Percentiles rank a stretch among this genome's conserved stretches.
Evolutionary conservation across 2,329 filamentous ascomycete species (phyloP).

Genomic region (Trichoderma lentiforme): DNA sequence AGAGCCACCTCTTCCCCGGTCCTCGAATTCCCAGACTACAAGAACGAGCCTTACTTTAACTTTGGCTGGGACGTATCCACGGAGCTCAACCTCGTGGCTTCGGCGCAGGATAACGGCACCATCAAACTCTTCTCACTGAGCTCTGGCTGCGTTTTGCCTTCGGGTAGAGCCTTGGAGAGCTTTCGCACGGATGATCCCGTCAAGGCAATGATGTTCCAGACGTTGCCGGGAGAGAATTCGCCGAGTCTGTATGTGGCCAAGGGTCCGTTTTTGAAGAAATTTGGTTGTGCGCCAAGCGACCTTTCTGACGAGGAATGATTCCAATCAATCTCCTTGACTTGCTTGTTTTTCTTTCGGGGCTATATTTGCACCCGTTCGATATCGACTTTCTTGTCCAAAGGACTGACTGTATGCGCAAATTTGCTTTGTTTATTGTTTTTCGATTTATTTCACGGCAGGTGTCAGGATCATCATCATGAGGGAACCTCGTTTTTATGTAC

Average conservation of each 20-base stretch:
- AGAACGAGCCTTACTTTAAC: constrained; percentile 46
- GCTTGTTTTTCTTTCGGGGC: too few relatives aligned
- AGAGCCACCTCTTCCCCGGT: constrained; percentile 35
- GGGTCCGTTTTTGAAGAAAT: constrained; percentile 39
- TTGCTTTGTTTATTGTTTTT: not conserved
- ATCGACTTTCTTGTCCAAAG: not conserved
- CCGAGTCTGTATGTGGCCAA: constrained; percentile 48
- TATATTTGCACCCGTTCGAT: not conserved
- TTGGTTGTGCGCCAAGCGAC: constrained; percentile 29
- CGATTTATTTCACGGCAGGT: not conserved
- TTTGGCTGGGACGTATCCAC: constrained; percentile 52
- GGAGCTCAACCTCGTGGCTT: constrained; percentile 49
- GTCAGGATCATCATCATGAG: not conserved
- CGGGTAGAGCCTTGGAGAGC: constrained; percentile 23
- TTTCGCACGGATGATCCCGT: constrained; percentile 33
- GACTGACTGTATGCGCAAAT: not conserved
- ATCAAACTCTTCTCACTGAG: constrained; percentile 49
- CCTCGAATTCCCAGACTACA: constrained; percentile 48
- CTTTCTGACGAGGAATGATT: not conserved
- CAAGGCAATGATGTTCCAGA: constrained; percentile 44
- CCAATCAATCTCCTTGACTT: not conserved
- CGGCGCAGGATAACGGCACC: constrained; percentile 49
- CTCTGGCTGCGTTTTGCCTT: constrained; percentile 40
- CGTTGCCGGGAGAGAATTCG: constrained; percentile 41
- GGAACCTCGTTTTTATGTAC: not conserved